These are phyloP conservation scores for Pythium aphanidermatum DNA, from an alignment of 352 stramenopile genomes.

Conservation along the genomic window DNA sequence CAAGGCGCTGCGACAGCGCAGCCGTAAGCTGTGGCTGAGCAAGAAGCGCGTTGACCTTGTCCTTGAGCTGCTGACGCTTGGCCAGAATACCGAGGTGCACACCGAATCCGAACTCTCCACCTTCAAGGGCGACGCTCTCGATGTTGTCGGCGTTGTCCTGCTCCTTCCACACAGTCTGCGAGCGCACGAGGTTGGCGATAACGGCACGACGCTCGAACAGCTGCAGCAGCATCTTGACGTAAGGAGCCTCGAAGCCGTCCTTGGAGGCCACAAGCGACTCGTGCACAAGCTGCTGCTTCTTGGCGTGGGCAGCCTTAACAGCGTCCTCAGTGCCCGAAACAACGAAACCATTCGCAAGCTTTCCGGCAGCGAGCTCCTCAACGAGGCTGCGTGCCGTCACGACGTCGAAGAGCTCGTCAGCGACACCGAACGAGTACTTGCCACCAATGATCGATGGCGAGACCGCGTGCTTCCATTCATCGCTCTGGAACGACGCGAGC, in stretches of 20 bases:
- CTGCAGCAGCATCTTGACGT: slow-evolving; percentile 77
- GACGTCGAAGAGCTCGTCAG: slow-evolving; percentile 76
- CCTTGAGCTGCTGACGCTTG: slow-evolving; percentile 64
- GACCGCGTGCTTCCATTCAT: slow-evolving; percentile 52
- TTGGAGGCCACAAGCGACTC: slow-evolving; percentile 44
- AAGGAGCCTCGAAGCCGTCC: slow-evolving; percentile 58
- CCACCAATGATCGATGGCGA: slow-evolving; percentile 69
- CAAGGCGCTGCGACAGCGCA: slow-evolving; percentile 38
- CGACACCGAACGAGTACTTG: slow-evolving; percentile 68
- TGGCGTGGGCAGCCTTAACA: slow-evolving; percentile 19
- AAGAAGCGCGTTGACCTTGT: slow-evolving; percentile 49
- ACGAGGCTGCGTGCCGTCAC: slow-evolving; percentile 73
- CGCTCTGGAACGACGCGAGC: slow-evolving; percentile 84
- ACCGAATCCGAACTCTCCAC: slow-evolving; percentile 69
- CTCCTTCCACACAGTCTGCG: slow-evolving; percentile 61
- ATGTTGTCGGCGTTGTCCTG: slow-evolving; percentile 25
- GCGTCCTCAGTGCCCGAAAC: slow-evolving; percentile 28
- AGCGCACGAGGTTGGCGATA: slow-evolving; percentile 65
- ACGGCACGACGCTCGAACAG: slow-evolving; percentile 66
- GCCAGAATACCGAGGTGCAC: slow-evolving; percentile 60
- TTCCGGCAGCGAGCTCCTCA: slow-evolving; percentile 50
- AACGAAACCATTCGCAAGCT: slow-evolving; percentile 68
- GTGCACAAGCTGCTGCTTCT: slow-evolving; percentile 46
- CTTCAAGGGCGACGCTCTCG: slow-evolving; percentile 41
- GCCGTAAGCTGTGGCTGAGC: slow-evolving; percentile 16